Evolutionary conservation across 371 early-diverging fungal species (phyloP).

Genomic region (Circinella minor): DNA sequence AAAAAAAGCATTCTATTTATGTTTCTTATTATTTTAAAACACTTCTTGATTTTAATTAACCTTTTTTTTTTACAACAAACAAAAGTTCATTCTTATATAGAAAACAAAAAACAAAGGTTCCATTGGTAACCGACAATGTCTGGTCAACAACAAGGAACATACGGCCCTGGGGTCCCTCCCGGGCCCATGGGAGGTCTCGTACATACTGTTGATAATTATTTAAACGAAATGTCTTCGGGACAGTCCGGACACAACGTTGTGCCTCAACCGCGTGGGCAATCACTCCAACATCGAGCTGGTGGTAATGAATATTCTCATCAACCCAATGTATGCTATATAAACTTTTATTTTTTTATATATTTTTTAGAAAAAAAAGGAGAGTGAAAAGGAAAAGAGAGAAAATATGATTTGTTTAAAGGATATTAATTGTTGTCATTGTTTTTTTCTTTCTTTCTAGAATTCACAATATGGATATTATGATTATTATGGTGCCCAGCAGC

Average conservation of each 20-base stretch:
- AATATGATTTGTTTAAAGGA: not conserved
- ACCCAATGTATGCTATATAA: constrained; percentile 10
- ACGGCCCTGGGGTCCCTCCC: constrained; percentile 12
- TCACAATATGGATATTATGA: constrained; percentile 18
- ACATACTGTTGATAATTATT: constrained; percentile 14
- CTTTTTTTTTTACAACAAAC: no score
- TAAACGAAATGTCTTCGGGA: constrained; percentile 17
- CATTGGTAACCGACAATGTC: constrained; percentile 19
- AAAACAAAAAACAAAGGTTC: no score
- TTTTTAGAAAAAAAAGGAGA: not conserved
- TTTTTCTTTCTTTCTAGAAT: constrained; percentile 11
- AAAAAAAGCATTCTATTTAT: no score
- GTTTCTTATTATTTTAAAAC: no score
- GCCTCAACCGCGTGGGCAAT: constrained; percentile 26
- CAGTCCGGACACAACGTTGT: constrained; percentile 9
- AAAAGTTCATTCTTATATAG: no score
- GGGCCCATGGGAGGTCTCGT: constrained; percentile 19
- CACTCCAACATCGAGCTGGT: constrained; percentile 14
- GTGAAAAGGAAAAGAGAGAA: not conserved
- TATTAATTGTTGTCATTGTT: not conserved
- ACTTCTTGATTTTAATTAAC: no score
- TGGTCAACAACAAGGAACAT: constrained; percentile 20
- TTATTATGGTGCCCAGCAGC: constrained; percentile 12
- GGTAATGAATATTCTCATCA: constrained; percentile 16
- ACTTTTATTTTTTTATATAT: not conserved